These are phyloP conservation scores for Ogataea neopini DNA, from an alignment of 805 yeast species.

Conservation along the genomic window DNA sequence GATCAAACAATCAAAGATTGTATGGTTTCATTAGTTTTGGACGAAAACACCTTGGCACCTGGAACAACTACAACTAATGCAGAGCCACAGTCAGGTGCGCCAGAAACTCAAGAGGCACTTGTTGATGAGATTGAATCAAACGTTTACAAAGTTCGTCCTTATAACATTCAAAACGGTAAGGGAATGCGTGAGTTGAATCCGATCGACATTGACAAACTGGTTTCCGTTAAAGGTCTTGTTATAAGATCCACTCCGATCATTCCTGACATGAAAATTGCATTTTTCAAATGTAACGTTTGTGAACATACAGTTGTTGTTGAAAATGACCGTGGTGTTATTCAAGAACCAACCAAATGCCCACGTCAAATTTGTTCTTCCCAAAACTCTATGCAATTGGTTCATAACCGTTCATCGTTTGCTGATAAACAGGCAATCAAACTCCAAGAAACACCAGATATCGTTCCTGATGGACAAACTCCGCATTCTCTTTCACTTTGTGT, in stretches of 20 bases:
- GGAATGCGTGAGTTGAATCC: slow-evolving; percentile 96
- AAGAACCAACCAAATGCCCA: slow-evolving; percentile 94
- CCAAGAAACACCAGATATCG: slow-evolving; percentile 80
- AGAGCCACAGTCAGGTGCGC: neutral
- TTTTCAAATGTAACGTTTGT: slow-evolving; percentile 93
- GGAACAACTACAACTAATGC: neutral
- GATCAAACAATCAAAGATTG: slow-evolving; percentile 93
- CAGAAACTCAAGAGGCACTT: slow-evolving; percentile 45
- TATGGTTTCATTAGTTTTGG: slow-evolving; percentile 71
- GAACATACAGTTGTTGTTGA: slow-evolving; percentile 90
- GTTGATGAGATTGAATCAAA: slow-evolving; percentile 73
- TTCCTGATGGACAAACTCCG: slow-evolving; percentile 98
- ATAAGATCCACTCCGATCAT: slow-evolving; percentile 86
- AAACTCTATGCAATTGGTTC: slow-evolving; percentile 87
- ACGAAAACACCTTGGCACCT: slow-evolving; percentile 34
- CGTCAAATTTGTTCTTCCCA: slow-evolving; percentile 77
- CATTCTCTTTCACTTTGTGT: slow-evolving; percentile 93
- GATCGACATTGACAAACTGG: slow-evolving; percentile 89
- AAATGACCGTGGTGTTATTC: slow-evolving; percentile 90
- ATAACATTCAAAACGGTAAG: slow-evolving; percentile 64
- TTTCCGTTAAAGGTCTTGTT: slow-evolving; percentile 87
- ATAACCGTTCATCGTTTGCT: slow-evolving; percentile 89
- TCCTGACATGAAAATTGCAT: slow-evolving; percentile 97
- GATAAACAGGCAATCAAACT: slow-evolving; percentile 93
- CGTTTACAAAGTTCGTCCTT: slow-evolving; percentile 87